Evolutionary conservation across 2,329 filamentous ascomycete species (phyloP).

Genomic region (Zymoseptoria pseudotritici): DNA sequence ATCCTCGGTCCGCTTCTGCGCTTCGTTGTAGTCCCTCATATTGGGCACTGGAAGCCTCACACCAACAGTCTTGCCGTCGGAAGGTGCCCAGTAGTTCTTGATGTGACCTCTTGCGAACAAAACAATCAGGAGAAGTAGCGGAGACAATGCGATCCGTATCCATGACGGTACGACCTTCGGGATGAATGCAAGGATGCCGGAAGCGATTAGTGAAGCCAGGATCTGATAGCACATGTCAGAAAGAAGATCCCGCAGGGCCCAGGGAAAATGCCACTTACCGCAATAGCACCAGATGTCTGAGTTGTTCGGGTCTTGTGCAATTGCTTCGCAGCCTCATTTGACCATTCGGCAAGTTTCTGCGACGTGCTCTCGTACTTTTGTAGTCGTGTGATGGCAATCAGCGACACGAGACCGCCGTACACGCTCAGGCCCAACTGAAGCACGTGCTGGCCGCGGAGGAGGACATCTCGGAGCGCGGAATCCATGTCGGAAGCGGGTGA

Average conservation of each 20-base stretch:
- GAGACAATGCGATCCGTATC: conserved; percentile 18
- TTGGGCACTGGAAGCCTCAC: conserved; percentile 26
- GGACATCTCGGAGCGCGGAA: conserved; percentile 3
- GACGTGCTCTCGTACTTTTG: conserved; percentile 39
- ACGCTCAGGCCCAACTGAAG: conserved; percentile 34
- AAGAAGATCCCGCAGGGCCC: not conserved
- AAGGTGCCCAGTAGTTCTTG: conserved; percentile 30
- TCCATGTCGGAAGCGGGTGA: not conserved
- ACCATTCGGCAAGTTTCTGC: conserved; percentile 41
- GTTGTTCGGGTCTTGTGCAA: conserved; percentile 40
- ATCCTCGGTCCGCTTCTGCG: conserved; percentile 26
- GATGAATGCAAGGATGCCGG: conserved; percentile 18
- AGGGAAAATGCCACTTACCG: conserved; percentile 23
- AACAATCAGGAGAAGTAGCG: conserved; percentile 22
- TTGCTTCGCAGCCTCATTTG: conserved; percentile 36
- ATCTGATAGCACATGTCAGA: conserved; percentile 17
- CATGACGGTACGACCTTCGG: conserved; percentile 12
- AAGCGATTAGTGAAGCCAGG: conserved; percentile 23
- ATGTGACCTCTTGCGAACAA: conserved; percentile 27
- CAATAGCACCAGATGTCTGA: conserved; percentile 34
- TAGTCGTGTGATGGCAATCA: conserved; percentile 38
- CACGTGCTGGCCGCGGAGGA: conserved; percentile 29
- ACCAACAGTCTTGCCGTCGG: conserved; percentile 24
- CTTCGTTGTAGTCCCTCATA: conserved; percentile 30
- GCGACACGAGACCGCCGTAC: conserved; percentile 39